A percentile compares a stretch with the other conserved stretches of the same genome.
These are phyloP conservation scores for Coemansia asiatica DNA, from an alignment of 192 early-diverging fungal species.

Conservation along the genomic window DNA sequence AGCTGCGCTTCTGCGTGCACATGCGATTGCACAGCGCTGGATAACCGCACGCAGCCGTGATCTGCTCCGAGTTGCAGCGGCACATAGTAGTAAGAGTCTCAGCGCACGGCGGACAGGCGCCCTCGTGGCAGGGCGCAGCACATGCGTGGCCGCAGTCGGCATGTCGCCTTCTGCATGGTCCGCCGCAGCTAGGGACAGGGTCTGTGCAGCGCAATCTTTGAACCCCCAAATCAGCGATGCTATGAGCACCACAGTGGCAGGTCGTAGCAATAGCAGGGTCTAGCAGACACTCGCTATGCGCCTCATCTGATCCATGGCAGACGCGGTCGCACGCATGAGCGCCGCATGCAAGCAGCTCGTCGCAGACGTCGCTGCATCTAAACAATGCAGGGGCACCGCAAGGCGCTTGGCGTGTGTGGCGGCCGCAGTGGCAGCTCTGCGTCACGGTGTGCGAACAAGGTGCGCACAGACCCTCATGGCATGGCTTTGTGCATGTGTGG, in stretches of 20 bases:
- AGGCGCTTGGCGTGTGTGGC: conserved; percentile 53
- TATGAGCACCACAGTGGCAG: conserved; percentile 43
- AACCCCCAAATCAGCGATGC: conserved; percentile 18
- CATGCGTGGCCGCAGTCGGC: conserved; percentile 63
- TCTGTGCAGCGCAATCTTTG: conserved; percentile 41
- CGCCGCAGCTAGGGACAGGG: conserved; percentile 49
- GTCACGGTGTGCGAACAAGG: conserved; percentile 58
- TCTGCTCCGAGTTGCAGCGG: conserved; percentile 60
- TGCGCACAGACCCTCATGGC: conserved; percentile 70
- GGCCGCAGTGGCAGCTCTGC: conserved; percentile 73
- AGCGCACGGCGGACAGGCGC: conserved; percentile 65
- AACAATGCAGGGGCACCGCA: conserved; percentile 58
- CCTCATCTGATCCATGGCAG: conserved; percentile 55
- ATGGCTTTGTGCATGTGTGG: conserved; percentile 64
- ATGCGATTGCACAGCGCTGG: conserved; percentile 61
- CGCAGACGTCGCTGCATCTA: conserved; percentile 35
- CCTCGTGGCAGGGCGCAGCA: conserved; percentile 60
- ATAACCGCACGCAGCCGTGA: conserved; percentile 33
- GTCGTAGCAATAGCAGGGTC: conserved; percentile 26
- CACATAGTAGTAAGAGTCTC: conserved; percentile 57
- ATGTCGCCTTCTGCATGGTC: conserved; percentile 19
- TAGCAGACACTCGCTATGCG: conserved; percentile 31
- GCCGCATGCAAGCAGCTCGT: conserved; percentile 56
- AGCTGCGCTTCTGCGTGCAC: conserved; percentile 62
- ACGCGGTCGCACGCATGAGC: conserved; percentile 61